A percentile compares a stretch with the other conserved stretches of the same genome.
Evolutionary conservation across 176 grass and related monocot species (phyloP).

Genomic region (Carex pumila): DNA sequence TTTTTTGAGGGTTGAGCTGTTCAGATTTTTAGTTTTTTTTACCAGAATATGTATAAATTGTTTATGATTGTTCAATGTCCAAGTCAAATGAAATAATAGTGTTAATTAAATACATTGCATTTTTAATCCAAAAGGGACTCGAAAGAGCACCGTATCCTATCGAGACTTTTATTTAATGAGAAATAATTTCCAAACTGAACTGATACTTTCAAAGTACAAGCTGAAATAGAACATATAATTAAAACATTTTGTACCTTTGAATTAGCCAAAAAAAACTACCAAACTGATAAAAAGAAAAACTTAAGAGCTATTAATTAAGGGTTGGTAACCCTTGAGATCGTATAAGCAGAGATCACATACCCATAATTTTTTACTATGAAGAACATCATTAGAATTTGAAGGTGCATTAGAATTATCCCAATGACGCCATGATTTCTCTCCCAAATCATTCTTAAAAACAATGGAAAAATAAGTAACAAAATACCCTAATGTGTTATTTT

Average conservation of each 20-base stretch:
- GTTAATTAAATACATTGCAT: neutral
- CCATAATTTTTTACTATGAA: neutral
- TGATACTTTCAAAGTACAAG: neutral
- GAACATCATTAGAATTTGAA: too few relatives aligned
- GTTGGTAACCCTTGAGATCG: neutral
- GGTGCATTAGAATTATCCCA: too few relatives aligned
- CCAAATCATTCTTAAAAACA: too few relatives aligned
- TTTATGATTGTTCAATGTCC: neutral
- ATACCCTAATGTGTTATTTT: too few relatives aligned
- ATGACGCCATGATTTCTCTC: too few relatives aligned
- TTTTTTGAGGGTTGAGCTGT: too few relatives aligned
- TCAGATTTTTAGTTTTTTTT: too few relatives aligned
- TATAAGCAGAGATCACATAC: neutral
- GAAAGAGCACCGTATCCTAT: neutral
- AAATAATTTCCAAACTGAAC: neutral
- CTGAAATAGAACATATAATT: neutral
- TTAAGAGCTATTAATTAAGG: neutral
- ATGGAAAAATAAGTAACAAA: too few relatives aligned
- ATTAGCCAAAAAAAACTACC: neutral
- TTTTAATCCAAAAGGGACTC: neutral
- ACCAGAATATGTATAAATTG: too few relatives aligned
- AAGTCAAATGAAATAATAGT: neutral
- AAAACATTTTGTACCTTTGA: neutral
- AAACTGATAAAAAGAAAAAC: neutral
- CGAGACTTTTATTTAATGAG: neutral